Percentiles rank a stretch among this genome's conserved stretches.
These are phyloP conservation scores for Pseudonitzschia pungens DNA, from an alignment of 108 stramenopile genomes.

Conservation along the genomic window DNA sequence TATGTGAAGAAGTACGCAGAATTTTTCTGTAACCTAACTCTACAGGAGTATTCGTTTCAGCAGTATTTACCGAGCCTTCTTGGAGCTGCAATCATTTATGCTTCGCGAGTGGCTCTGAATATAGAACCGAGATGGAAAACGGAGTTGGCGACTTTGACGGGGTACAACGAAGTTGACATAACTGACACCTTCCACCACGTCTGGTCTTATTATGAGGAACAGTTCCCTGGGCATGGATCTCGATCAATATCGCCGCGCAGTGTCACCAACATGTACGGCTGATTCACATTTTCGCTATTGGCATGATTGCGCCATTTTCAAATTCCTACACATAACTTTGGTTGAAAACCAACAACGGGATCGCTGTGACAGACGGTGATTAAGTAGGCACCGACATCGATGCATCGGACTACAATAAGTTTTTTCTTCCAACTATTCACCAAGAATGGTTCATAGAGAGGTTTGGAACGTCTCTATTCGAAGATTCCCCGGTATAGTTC, in stretches of 20 bases:
- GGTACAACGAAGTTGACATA: constrained; percentile 76
- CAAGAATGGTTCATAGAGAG: not conserved
- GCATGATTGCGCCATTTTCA: not conserved
- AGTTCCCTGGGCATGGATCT: constrained; percentile 86
- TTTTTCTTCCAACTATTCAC: not conserved
- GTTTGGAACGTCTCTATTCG: constrained; percentile 7
- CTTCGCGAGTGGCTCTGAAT: constrained; percentile 80
- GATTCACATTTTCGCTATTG: not conserved
- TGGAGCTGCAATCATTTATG: constrained; percentile 81
- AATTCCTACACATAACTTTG: not conserved
- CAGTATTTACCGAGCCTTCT: constrained; percentile 81
- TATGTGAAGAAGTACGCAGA: constrained; percentile 93
- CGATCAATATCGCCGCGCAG: constrained; percentile 82
- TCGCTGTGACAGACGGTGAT: not conserved
- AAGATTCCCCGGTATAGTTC: not conserved
- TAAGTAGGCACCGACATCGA: not conserved
- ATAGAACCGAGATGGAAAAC: constrained; percentile 81
- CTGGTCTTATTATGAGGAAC: constrained; percentile 86
- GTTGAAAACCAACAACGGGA: not conserved
- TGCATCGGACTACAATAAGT: not conserved
- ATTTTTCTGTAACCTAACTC: constrained; percentile 92
- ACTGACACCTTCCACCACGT: constrained; percentile 74
- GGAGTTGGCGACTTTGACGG: constrained; percentile 71
- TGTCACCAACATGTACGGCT: constrained; percentile 47
- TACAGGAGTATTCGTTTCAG: constrained; percentile 92